phyloP scores from a whole-genome alignment of 73 alveolate genomes.

The Blepharisma japonicum region DNA sequence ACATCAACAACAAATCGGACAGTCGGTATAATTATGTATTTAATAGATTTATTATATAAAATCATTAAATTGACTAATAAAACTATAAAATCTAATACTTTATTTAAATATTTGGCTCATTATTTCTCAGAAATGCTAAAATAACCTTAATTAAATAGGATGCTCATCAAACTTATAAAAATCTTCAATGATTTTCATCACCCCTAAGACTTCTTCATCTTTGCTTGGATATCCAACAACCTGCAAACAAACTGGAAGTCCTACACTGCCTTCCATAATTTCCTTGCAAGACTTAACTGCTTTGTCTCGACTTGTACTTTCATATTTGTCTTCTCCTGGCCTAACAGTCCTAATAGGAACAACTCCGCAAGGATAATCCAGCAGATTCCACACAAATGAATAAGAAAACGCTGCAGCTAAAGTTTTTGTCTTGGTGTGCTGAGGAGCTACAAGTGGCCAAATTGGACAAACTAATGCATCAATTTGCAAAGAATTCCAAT shows the following conservation, averaged over 20 bases:
- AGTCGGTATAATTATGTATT: not conserved
- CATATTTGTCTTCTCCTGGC: constrained; percentile 47
- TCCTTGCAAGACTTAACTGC: constrained; percentile 41
- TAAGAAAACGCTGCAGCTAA: constrained; percentile 39
- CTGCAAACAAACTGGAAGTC: constrained; percentile 72
- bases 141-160: too few species aligned
- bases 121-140: too few species aligned
- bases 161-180: not conserved
- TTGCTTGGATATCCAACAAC: constrained; percentile 46
- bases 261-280: constrained; percentile 50
- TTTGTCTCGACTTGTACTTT: constrained; percentile 36
- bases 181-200: constrained; percentile 60
- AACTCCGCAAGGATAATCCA: constrained; percentile 40
- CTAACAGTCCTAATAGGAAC: constrained; percentile 60
- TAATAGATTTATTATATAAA: too few species aligned
- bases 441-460: constrained; percentile 60
- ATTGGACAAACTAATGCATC: constrained; percentile 67
- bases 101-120: too few species aligned
- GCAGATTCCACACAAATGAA: constrained; percentile 45
- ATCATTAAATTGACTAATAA: too few species aligned
- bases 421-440: constrained; percentile 46
- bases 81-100: too few species aligned
- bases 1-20: not conserved
- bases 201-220: constrained; percentile 60
- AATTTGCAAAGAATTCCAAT: constrained; percentile 42